Evolutionary conservation across 305 asterid species (phyloP).

Genomic region (Withania somnifera): DNA sequence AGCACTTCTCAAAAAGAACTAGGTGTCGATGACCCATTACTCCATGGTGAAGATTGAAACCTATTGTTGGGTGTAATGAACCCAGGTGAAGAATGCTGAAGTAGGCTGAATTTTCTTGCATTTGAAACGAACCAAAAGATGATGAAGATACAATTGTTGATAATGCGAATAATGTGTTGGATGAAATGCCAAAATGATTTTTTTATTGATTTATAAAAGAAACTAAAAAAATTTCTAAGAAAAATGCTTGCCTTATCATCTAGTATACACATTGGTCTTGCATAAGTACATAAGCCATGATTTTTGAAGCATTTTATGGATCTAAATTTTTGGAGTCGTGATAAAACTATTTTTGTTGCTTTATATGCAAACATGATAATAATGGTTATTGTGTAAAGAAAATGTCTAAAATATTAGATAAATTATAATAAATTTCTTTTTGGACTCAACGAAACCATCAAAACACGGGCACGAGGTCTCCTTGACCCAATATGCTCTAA

Average conservation of each 20-base stretch:
- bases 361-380: constrained; percentile 83
- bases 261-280: constrained; percentile 89
- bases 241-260: constrained; percentile 77
- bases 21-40: constrained; percentile 14
- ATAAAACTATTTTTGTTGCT: constrained; percentile 68
- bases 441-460: too few species aligned
- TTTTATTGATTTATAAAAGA: constrained; percentile 56
- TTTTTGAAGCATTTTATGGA: constrained; percentile 82
- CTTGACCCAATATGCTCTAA: too few species aligned
- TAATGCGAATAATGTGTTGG: constrained; percentile 15
- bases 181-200: constrained; percentile 27
- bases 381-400: too few species aligned
- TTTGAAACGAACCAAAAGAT: too few species aligned
- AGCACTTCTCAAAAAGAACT: constrained; percentile 41
- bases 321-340: constrained; percentile 73
- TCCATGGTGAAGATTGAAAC: constrained; percentile 34
- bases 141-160: too few species aligned
- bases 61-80: constrained; percentile 50
- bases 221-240: constrained; percentile 45
- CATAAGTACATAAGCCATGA: constrained; percentile 75
- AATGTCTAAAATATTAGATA: too few species aligned
- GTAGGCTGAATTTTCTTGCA: constrained; percentile 36
- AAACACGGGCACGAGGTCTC: too few species aligned
- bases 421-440: too few species aligned
- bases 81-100: constrained; percentile 41